Base-by-base conservation (phyloP, 306 rosid species). In the Cucurbita moschata region DNA sequence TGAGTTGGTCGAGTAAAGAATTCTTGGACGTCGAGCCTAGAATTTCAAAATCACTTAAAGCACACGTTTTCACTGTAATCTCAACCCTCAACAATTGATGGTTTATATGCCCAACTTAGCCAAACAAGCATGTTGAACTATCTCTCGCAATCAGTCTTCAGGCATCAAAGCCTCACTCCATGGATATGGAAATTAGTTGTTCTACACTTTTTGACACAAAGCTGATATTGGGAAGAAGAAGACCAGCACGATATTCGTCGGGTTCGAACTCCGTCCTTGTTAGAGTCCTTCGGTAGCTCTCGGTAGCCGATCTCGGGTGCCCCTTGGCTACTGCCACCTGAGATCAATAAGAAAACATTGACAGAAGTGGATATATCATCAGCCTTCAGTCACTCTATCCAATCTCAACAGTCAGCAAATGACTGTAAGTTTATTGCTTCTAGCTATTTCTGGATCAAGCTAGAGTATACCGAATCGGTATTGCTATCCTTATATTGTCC, bases 311-410 rank as follows among this genome's bases (percentile, higher is more conserved):
- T 79, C 80, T 82, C 42, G 93, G 92, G 67, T 84, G 91, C 75
- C 90, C 94, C 81, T 83, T 86, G 2, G 94, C 98, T 72, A 93
- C 72, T 13, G 96, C 79, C 8, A 80, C 86, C 96, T 90, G 82
- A 15, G 61, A 75, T n/a, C 35, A 77, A 77, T 16, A 4, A 18
- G 43, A 70, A 74, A n/a, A 10, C 19, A 30, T 51, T 14, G 76
- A 21, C 46, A 5, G 58, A 10, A 15, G 44, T 50, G 61, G 14
- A 19, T 15, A 19, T 15, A 21, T 23, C 50, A 52, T 3, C 62
- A 40, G 42, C 23, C 7, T 46, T 71, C 73, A 30, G 14, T 40
- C 49, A 42, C 44, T 51, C 56, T 40, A 40, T 35, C 54, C 6
- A 66, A 68, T 38, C 47, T 62, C 47, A 42, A 65, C 71, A 40